These are phyloP conservation scores for Candida insectorum DNA, from an alignment of 805 yeast genomes.

Conservation along the genomic window DNA sequence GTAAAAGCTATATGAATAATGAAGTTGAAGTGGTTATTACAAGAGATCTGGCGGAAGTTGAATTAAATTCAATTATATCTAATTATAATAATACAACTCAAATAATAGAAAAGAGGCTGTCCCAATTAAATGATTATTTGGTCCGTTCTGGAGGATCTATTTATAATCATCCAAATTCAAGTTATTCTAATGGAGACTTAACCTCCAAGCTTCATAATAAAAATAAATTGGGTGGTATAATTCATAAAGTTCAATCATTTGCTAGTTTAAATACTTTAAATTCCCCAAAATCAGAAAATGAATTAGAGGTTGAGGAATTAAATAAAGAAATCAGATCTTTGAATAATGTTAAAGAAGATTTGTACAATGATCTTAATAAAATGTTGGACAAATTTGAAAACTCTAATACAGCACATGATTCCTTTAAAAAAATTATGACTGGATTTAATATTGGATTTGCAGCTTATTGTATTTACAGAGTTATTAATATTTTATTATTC, in stretches of 20 bases:
- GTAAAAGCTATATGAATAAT: not conserved
- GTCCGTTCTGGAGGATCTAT: conserved; percentile 22
- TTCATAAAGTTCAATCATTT: conserved; percentile 40
- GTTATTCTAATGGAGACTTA: conserved; percentile 3
- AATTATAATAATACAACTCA: conserved; percentile 41
- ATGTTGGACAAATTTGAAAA: conserved; percentile 1
- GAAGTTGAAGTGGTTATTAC: conserved; percentile 12
- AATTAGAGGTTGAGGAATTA: conserved; percentile 35
- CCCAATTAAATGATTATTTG: conserved; percentile 23
- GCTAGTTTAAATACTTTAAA: conserved; percentile 27
- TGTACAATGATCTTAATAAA: conserved; percentile 3
- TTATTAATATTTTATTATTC: conserved; percentile 38
- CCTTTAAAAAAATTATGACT: conserved; percentile 7
- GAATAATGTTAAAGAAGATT: conserved; percentile 1
- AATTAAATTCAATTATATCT: conserved; percentile 30
- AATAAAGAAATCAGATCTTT: conserved; percentile 38
- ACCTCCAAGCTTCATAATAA: conserved; percentile 5
- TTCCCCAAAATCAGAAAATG: conserved; percentile 16
- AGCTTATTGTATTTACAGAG: conserved; percentile 48
- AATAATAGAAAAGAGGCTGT: conserved; percentile 30
- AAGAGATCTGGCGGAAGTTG: no score
- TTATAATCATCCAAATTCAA: conserved; percentile 17
- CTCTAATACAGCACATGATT: conserved; percentile 3
- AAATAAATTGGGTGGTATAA: conserved; percentile 25
- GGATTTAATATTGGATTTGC: conserved; percentile 31